These are phyloP conservation scores for Verticillium albo-atrum DNA, from an alignment of 2,329 filamentous ascomycete genomes.

Conservation along the genomic window DNA sequence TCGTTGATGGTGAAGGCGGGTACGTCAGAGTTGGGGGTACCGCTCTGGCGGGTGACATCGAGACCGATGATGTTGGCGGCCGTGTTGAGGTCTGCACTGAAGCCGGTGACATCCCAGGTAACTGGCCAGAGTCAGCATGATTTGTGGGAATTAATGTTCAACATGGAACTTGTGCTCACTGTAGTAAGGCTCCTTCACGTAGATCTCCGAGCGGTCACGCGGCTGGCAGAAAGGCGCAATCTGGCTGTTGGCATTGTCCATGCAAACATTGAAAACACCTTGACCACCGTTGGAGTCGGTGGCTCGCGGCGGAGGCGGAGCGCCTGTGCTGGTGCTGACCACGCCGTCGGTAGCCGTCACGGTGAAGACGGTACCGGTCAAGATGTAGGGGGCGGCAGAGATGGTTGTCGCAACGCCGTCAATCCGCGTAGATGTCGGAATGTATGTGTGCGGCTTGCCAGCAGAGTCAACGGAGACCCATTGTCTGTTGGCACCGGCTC, in stretches of 20 bases:
- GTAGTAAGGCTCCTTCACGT: constrained; percentile 26
- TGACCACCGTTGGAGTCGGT: constrained; percentile 17
- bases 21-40: constrained; percentile 2
- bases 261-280: constrained; percentile 23
- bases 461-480: constrained; percentile 27
- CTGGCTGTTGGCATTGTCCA: constrained; percentile 8
- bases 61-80: constrained; percentile 14
- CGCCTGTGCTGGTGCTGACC: constrained; percentile 22
- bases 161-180: constrained; percentile 14
- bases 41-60: constrained; percentile 6
- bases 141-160: neutral
- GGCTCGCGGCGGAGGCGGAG: constrained; percentile 24
- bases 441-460: constrained; percentile 21
- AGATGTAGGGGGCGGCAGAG: constrained; percentile 19
- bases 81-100: constrained; percentile 14
- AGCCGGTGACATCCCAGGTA: constrained; percentile 24
- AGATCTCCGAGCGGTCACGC: constrained; percentile 18
- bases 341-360: constrained; percentile 16
- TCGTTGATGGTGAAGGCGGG: constrained; percentile 12
- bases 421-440: constrained; percentile 18
- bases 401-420: constrained; percentile 21
- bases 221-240: constrained; percentile 28
- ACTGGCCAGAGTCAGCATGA: constrained; percentile 15
- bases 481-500: constrained; percentile 5
- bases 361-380: constrained; percentile 24